These are phyloP conservation scores for Oryza glumipatula DNA, from an alignment of 176 grass and related monocot species.

Conservation along the genomic window DNA sequence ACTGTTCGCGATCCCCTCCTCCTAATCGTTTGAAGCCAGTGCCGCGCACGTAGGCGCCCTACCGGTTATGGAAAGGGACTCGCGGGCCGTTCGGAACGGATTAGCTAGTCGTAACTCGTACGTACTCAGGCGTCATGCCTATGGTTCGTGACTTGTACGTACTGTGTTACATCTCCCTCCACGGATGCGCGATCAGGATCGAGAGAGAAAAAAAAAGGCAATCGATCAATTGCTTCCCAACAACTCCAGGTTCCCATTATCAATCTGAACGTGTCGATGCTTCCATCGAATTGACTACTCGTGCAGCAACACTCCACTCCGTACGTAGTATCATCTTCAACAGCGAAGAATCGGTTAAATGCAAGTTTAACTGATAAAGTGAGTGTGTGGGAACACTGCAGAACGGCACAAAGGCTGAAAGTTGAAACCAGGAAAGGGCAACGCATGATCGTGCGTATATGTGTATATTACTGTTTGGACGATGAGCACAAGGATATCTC, in stretches of 20 bases:
- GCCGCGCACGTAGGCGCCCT: constrained; percentile 44
- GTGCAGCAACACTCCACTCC: not conserved
- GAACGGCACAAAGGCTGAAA: not conserved
- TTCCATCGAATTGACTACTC: not conserved
- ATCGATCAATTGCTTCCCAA: not conserved
- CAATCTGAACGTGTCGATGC: not conserved
- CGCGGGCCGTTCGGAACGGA: constrained; percentile 6
- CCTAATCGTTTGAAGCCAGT: constrained; percentile 1
- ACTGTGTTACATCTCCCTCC: not conserved
- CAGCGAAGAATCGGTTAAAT: not conserved
- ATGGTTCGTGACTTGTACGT: not conserved
- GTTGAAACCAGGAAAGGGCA: not conserved
- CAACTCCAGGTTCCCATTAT: not conserved
- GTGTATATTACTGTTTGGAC: not conserved
- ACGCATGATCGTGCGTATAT: constrained; percentile 33
- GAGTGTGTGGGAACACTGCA: constrained; percentile 33
- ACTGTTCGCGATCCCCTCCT: not conserved
- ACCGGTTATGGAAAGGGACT: constrained; percentile 62
- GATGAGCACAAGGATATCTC: not conserved
- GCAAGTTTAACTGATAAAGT: not conserved
- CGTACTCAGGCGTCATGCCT: not conserved
- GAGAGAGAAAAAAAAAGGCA: not conserved
- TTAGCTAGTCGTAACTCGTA: constrained; percentile 12
- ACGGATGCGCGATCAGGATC: not conserved
- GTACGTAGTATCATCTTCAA: not conserved